These are phyloP conservation scores for Verbena officinalis DNA, from an alignment of 257 asterid genomes.

Conservation along the genomic window DNA sequence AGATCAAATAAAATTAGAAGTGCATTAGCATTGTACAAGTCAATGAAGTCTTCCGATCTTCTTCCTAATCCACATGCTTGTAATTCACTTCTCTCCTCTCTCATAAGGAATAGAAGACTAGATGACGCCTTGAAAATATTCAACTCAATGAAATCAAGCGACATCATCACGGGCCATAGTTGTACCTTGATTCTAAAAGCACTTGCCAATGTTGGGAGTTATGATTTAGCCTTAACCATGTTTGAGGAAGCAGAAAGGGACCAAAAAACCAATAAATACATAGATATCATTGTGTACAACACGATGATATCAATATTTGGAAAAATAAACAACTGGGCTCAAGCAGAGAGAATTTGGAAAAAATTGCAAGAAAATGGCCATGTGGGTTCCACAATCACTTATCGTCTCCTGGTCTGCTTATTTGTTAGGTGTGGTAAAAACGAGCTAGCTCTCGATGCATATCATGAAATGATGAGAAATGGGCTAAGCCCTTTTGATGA, in stretches of 20 bases:
- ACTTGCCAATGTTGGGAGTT: constrained; percentile 54
- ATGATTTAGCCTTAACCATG: constrained; percentile 57
- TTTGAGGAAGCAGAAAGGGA: constrained; percentile 65
- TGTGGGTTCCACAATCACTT: constrained; percentile 69
- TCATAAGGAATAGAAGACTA: constrained; percentile 63
- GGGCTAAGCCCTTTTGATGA: constrained; percentile 60
- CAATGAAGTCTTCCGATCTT: constrained; percentile 65
- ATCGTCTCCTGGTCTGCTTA: constrained; percentile 69
- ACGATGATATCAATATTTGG: constrained; percentile 78
- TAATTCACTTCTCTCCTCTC: constrained; percentile 79
- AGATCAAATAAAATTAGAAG: constrained; percentile 70
- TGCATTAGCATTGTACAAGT: constrained; percentile 60
- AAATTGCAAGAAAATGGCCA: constrained; percentile 46
- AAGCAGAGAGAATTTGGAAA: constrained; percentile 68
- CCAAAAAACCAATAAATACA: constrained; percentile 35
- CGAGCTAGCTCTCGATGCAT: constrained; percentile 89
- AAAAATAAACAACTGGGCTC: constrained; percentile 60
- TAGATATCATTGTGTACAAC: constrained; percentile 76
- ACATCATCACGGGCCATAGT: constrained; percentile 62
- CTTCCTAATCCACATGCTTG: constrained; percentile 80
- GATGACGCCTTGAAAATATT: constrained; percentile 68
- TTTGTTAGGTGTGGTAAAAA: constrained; percentile 79
- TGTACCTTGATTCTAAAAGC: constrained; percentile 81
- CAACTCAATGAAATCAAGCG: constrained; percentile 55
- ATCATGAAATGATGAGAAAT: constrained; percentile 72